These are phyloP conservation scores for Udeniomyces megalosporus DNA, from an alignment of 768 basidiomycete genomes.

Conservation along the genomic window DNA sequence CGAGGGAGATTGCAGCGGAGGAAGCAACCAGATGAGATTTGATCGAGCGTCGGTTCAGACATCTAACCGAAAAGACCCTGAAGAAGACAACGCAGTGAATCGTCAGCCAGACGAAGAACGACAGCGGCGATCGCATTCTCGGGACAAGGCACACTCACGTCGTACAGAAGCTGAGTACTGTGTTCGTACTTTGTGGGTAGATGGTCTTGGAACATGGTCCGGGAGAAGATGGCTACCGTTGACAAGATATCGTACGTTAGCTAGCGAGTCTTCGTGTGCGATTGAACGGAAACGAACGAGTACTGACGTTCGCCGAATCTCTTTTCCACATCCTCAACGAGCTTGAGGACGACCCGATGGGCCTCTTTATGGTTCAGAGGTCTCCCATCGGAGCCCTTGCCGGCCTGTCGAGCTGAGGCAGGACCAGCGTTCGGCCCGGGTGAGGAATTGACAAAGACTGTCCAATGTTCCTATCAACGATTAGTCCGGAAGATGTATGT, in stretches of 20 bases:
- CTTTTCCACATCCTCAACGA: conserved; percentile 20
- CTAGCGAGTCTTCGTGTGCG: too few relatives aligned
- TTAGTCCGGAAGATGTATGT: too few relatives aligned
- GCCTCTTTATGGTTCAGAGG: conserved; percentile 16
- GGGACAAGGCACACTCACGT: neutral
- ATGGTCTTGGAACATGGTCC: conserved; percentile 15
- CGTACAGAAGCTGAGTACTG: conserved; percentile 10
- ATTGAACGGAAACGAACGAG: neutral
- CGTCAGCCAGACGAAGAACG: too few relatives aligned
- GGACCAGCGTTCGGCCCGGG: conserved; percentile 14
- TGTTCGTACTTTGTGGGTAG: conserved; percentile 9
- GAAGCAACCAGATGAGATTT: too few relatives aligned
- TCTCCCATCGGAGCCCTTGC: too few relatives aligned
- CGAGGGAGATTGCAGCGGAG: too few relatives aligned
- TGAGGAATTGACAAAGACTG: conserved; percentile 19
- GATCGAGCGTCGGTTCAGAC: too few relatives aligned
- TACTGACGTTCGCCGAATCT: conserved; percentile 18
- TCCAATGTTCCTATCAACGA: conserved; percentile 21
- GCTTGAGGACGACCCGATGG: conserved; percentile 18
- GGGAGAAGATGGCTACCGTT: neutral
- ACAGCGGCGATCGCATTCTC: too few relatives aligned
- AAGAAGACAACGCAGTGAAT: neutral
- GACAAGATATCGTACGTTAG: too few relatives aligned
- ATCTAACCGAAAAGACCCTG: neutral
- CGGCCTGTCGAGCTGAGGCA: too few relatives aligned